These are phyloP conservation scores for Phaffia tasmanica DNA, from an alignment of 768 basidiomycete species.

Conservation along the genomic window DNA sequence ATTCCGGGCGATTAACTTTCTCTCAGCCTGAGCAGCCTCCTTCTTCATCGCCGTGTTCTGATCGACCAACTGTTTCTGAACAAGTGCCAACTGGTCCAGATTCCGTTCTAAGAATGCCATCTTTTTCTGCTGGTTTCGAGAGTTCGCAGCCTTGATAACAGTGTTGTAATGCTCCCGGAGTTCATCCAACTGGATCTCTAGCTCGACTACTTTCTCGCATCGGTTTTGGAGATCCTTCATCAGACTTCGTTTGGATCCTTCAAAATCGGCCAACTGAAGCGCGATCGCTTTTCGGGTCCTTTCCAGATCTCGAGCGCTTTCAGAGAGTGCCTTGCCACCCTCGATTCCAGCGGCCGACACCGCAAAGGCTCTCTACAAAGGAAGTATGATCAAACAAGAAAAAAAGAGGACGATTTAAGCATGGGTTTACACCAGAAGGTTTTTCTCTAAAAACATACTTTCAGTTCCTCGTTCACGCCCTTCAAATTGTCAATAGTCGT, in stretches of 20 bases:
- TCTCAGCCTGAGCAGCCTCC: constrained; percentile 91
- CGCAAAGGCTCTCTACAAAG: constrained; percentile 75
- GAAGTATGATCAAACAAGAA: neutral
- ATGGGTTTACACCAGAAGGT: neutral
- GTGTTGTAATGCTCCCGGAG: constrained; percentile 99
- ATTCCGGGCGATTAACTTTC: constrained; percentile 88
- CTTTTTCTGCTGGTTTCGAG: constrained; percentile 97
- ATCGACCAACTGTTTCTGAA: constrained; percentile 98
- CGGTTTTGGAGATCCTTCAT: constrained; percentile 99
- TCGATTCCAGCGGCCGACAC: constrained; percentile 95
- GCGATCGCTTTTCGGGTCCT: constrained; percentile 92
- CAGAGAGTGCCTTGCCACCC: constrained; percentile 90
- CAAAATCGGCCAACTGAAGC: constrained; percentile 96
- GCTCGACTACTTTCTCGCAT: constrained; percentile 98
- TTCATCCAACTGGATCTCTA: constrained; percentile 97
- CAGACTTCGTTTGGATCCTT: constrained; percentile 94
- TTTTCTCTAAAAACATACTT: constrained; percentile 47
- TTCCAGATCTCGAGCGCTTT: constrained; percentile 94
- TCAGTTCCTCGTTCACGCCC: constrained; percentile 93
- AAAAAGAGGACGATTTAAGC: neutral
- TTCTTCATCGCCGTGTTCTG: constrained; percentile 96
- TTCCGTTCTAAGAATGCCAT: constrained; percentile 98
- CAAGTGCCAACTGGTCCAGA: constrained; percentile 81
- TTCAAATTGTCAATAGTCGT: constrained; percentile 83
- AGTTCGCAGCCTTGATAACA: constrained; percentile 94